Evolutionary conservation across 257 asterid genomes (phyloP), one percentile per base, ranked within the genome.

Genomic region (Eustoma russellianum): DNA sequence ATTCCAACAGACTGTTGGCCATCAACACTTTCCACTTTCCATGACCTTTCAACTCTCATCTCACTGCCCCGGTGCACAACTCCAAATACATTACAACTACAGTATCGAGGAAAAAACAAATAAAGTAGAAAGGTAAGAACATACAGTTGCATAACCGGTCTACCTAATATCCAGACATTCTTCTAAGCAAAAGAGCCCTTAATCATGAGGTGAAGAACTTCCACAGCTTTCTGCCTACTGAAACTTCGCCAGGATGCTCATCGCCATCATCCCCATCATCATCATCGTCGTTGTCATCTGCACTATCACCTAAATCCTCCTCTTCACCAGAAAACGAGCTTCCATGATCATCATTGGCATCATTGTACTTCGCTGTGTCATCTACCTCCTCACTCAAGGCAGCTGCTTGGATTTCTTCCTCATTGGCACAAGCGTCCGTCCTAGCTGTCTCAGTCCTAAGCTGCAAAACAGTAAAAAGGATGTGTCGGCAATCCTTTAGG

Each of bases 141-240:
- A 38, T 7, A 11, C 12, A 7, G 43, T 38, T 38, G 11, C 43
- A 38, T 5, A 38, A 11, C 13, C 43, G 43, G 43, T 48, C 46
- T 41, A 48, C 56, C 17, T 30, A 24, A 40, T 7, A 46, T 18
- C 17, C 41, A 24, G 17, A 17, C 13, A 30, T 46, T 41, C 8
- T 34, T 46, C 3, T 17, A 14, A 24, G 30, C 30, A 46, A 33
- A 52, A 15, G 51, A 13, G 46, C 33, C 5, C 15, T 10, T 33
- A 13, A 35, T 88, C 83, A 88, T 7, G 95, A 74, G 41, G 95
- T 88, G 63, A 88, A 79, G 68, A 88, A 88, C 35, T 78, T 85
- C 97, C 97, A 88, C 18, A 88, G 60, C 80, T 85, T 85, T 66
- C 52, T 80, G 44, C 85, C 56, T 7, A 85, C 57, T 5, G 97